phyloP scores from a whole-genome alignment of 257 asterid genomes.

The Verbena officinalis region DNA sequence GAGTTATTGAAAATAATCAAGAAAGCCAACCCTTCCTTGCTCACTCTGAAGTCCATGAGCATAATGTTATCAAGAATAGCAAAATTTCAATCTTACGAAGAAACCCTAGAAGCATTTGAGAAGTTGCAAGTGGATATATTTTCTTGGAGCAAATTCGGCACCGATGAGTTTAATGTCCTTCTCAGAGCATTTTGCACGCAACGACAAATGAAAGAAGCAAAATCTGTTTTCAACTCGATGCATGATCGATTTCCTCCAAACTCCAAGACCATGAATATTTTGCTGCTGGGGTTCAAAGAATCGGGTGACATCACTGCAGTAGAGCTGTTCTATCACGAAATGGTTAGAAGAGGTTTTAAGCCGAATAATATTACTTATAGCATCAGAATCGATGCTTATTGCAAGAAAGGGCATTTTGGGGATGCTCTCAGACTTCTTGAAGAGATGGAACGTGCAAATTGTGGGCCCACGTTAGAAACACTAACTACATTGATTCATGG shows the following conservation, averaged over 20 bases:
- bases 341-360: constrained; percentile 84
- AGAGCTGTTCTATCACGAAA: constrained; percentile 89
- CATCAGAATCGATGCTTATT: constrained; percentile 76
- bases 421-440: constrained; percentile 79
- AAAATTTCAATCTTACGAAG: constrained; percentile 71
- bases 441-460: constrained; percentile 64
- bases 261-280: constrained; percentile 84
- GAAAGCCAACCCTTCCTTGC: constrained; percentile 50
- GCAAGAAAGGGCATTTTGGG: constrained; percentile 70
- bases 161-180: constrained; percentile 65
- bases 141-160: constrained; percentile 55
- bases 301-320: constrained; percentile 79
- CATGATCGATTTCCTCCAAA: constrained; percentile 63
- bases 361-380: constrained; percentile 64
- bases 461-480: constrained; percentile 53
- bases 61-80: constrained; percentile 84
- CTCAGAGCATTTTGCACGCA: too few species aligned
- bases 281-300: constrained; percentile 90
- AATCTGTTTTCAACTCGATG: constrained; percentile 74
- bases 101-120: constrained; percentile 75
- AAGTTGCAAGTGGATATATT: constrained; percentile 71
- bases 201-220: constrained; percentile 31
- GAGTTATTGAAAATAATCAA: constrained; percentile 60
- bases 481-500: constrained; percentile 89
- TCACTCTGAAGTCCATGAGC: constrained; percentile 87